Evolutionary conservation across 2,329 filamentous ascomycete species (phyloP).

Genomic region (Xylaria arbuscula): DNA sequence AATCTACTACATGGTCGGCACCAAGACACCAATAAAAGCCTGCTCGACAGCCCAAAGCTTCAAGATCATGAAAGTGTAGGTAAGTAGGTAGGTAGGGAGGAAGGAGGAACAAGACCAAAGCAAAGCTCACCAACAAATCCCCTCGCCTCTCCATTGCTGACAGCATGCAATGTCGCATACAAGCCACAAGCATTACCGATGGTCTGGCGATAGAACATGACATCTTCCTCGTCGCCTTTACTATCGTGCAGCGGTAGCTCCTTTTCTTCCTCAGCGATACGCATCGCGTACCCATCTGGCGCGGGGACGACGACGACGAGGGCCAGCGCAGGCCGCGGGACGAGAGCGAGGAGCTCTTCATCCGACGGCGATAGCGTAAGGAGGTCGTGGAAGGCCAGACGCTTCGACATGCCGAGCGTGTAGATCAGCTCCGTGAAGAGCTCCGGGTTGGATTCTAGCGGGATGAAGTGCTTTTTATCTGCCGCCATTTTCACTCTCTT

Average conservation of each 20-base stretch:
- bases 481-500: constrained; percentile 10
- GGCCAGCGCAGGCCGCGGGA: constrained; percentile 64
- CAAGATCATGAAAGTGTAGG: not conserved
- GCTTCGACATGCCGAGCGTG: constrained; percentile 33
- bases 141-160: constrained; percentile 35
- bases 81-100: too few relatives aligned
- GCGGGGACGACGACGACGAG: constrained; percentile 93
- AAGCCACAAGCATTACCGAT: constrained; percentile 37
- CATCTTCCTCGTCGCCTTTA: constrained; percentile 54
- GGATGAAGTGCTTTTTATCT: constrained; percentile 36
- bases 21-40: not conserved
- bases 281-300: constrained; percentile 78
- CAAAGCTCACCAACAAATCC: constrained; percentile 38
- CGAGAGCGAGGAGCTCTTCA: constrained; percentile 18
- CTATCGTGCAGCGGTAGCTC: constrained; percentile 59
- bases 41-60: not conserved
- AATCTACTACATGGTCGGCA: not conserved
- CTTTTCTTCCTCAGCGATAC: constrained; percentile 74
- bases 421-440: constrained; percentile 39
- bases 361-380: constrained; percentile 35
- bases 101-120: not conserved
- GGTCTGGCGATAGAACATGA: constrained; percentile 34
- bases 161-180: constrained; percentile 33
- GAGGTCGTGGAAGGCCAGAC: constrained; percentile 37
- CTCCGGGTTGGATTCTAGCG: constrained; percentile 37